Base-by-base conservation (phyloP, 1,284 basidiomycete species). In the Boletus subluridellus region DNA sequence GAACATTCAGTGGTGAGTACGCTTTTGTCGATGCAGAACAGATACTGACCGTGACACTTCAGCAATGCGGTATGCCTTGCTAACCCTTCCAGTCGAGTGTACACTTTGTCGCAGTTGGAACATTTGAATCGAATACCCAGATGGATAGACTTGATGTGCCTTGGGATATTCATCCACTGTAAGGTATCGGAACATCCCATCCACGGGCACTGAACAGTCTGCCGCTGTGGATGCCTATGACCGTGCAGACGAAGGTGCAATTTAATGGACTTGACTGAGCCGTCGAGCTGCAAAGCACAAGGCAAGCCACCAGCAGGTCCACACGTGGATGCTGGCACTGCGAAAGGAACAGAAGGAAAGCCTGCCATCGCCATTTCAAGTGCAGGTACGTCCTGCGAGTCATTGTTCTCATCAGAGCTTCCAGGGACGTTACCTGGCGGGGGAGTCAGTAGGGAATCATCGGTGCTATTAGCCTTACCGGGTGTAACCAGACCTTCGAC, bases 171-270 rank as follows among this genome's bases (percentile, higher is more conserved):
- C 21, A 21, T 21, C 21, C 21, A 21, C 21, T 21, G 21, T 21
- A 21, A 21, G 21, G 21, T 21, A 21, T 21, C 21, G 1, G 21
- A 21, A 21, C 21, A 21, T 21, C 21, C 21, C 21, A 21, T 21
- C 21, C 21, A 21, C 21, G 21, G 21, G 21, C 21, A 21, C 21
- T 21, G 21, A 21, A 21, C 21, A 21, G 21, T 21, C 21, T 21
- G 21, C 21, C 21, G 21, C 21, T 21, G 21, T 21, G 21, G 24
- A 12, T 69, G 54, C 24, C 35, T 39, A n/a, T 69, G 45, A 10
- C 65, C 52, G 26, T 59, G 53, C 21, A 21, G 21, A 21, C 21
- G 21, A 21, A 21, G 21, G 21, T 21, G 21, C 21, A 21, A 21
- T 21, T 21, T 41, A 10, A 17, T 41, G 39, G 8, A 41, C n/a